These are phyloP conservation scores for Penicillium sclerotiorum DNA, from an alignment of 2,329 filamentous ascomycete species.

Conservation along the genomic window DNA sequence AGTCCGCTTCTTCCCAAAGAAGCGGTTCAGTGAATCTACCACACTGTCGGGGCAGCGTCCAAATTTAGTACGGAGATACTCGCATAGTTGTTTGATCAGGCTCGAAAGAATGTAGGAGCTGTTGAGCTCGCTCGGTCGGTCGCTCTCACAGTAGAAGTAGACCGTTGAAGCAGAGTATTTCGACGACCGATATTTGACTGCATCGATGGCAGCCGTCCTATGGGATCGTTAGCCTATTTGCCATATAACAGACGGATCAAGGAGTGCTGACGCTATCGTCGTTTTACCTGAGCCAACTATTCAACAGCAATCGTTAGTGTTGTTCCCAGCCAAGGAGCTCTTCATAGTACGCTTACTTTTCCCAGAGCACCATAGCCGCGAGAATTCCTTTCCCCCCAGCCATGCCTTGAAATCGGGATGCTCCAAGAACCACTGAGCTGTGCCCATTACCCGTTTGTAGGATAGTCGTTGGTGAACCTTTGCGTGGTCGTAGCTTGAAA, in stretches of 20 bases:
- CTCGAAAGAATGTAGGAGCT: not conserved
- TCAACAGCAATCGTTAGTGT: not conserved
- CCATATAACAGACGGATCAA: not conserved
- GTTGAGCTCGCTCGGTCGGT: not conserved
- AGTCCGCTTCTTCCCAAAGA: not conserved
- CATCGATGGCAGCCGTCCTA: slow-evolving; percentile 18
- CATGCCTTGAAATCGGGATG: not conserved
- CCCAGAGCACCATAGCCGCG: not conserved
- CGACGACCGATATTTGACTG: slow-evolving; percentile 11
- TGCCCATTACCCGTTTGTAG: slow-evolving; percentile 20
- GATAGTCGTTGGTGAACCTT: slow-evolving; percentile 21
- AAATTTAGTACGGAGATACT: too few species aligned
- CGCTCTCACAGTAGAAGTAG: slow-evolving; percentile 24
- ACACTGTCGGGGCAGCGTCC: too few species aligned
- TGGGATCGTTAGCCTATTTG: not conserved
- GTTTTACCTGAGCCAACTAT: not conserved
- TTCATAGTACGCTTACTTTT: not conserved
- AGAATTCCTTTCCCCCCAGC: not conserved
- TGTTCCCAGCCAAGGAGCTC: not conserved
- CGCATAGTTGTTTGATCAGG: not conserved
- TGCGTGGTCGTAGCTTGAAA: slow-evolving; percentile 24
- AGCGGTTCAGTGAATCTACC: too few species aligned
- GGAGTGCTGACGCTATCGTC: not conserved
- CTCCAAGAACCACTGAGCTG: slow-evolving; percentile 19
- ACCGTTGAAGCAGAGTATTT: slow-evolving; percentile 7